Conservation (phyloP, 352 stramenopile genomes). For the Pythium oligandrum region DNA sequence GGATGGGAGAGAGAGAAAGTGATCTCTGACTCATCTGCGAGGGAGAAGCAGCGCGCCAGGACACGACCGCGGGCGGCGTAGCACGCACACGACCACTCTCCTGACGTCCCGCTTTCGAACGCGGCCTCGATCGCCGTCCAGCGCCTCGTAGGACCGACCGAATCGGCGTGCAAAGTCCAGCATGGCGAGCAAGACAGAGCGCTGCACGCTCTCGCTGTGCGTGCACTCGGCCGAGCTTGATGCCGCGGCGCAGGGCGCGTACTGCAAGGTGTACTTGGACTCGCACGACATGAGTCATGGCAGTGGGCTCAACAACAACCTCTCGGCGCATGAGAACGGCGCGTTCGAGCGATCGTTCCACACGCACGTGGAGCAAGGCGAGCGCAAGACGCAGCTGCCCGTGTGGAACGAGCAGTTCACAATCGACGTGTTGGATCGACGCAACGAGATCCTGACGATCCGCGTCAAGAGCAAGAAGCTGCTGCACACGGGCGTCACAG, state of each 20-base stretch:
- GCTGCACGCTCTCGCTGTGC: constrained; percentile 19
- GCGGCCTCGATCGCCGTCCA: too few species aligned
- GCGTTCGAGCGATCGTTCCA: constrained; percentile 11
- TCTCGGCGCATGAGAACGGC: background rate
- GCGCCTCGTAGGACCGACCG: too few species aligned
- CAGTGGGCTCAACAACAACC: constrained; percentile 1
- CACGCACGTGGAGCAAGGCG: constrained; percentile 16
- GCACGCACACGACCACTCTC: too few species aligned
- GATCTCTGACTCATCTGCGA: too few species aligned
- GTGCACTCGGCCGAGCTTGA: constrained; percentile 23
- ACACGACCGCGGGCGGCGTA: too few species aligned
- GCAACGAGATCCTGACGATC: constrained; percentile 46
- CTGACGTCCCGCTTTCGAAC: too few species aligned
- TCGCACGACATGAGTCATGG: constrained; percentile 14
- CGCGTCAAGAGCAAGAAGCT: constrained; percentile 66
- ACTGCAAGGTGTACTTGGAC: constrained; percentile 26
- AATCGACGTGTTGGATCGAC: constrained; percentile 16
- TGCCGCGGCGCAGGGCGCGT: constrained; percentile 13
- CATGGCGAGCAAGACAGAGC: background rate
- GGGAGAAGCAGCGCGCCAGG: too few species aligned
- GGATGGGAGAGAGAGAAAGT: too few species aligned
- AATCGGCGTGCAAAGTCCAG: too few species aligned
- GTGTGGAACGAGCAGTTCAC: constrained; percentile 23
- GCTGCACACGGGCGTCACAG: constrained; percentile 48
- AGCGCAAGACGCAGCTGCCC: constrained; percentile 17